These are phyloP conservation scores for Tritrichomonas musculus DNA, from an alignment of 208 protist genomes.

Conservation along the genomic window DNA sequence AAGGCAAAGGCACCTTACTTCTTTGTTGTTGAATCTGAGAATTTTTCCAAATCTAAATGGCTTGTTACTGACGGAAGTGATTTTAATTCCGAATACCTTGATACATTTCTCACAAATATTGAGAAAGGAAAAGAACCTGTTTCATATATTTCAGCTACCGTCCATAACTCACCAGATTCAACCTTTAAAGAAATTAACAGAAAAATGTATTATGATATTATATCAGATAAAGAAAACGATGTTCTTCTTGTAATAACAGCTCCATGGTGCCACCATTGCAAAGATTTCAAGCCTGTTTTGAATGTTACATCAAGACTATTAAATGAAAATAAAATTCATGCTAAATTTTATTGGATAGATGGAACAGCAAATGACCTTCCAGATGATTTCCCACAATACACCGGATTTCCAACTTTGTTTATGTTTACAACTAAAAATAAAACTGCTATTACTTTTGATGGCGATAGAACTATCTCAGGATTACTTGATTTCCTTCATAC, in stretches of 20 bases:
- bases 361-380: not conserved
- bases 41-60: not conserved
- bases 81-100: not conserved
- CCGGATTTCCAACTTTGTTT: constrained; percentile 13
- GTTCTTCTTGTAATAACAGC: not conserved
- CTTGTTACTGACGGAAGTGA: not conserved
- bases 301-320: not conserved
- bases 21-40: not conserved
- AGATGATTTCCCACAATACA: not conserved
- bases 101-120: not conserved
- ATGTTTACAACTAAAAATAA: not conserved
- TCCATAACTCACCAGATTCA: not conserved
- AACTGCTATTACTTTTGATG: not conserved
- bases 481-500: not conserved
- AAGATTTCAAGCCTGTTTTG: not conserved
- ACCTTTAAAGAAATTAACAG: not conserved
- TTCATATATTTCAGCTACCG: not conserved
- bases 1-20: not conserved
- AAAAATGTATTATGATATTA: not conserved
- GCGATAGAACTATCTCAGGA: not conserved
- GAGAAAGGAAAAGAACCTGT: not conserved
- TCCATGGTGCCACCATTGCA: constrained; percentile 26
- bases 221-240: not conserved
- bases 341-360: constrained; percentile 16
- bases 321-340: not conserved